Base-by-base conservation (phyloP, 2,329 filamentous ascomycete species). In the Phoma sp. region DNA sequence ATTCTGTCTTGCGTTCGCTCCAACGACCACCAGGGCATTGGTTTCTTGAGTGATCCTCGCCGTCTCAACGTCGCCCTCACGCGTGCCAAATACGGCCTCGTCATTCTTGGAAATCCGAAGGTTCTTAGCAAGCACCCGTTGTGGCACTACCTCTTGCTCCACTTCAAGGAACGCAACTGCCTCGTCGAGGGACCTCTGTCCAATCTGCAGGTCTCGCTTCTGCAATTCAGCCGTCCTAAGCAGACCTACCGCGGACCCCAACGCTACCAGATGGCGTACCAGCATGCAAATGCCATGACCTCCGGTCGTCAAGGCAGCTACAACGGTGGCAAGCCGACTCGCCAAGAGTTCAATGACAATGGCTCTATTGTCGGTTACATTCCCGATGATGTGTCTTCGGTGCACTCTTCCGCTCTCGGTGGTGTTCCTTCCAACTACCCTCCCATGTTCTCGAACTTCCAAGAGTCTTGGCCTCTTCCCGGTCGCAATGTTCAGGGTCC, bases 1-100 rank as follows among this genome's bases (percentile, higher is more conserved):
- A 93, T 99, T 35, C 82, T 99, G 29, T 98, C 95, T 58, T 99
- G 95, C 72, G 95, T 99, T 45, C 91, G 95, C 73, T 98, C 94
- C 73, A 99, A 99, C 74, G 95, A 99, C 69, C 96, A 98, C 75
- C 95, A 99, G 76, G 95, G 95, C 64, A 99, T 99, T 68, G 95
- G 95, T 78, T 99, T 99, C 85, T 82, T 99, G 81, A 98, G 93
- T 57, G 95, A 99, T 68, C 95, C 95, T 47, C 91, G 95, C 63
- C 94, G 95, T 82, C 87, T 99, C 69, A 99, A 99, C 72, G 95
- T 99, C 21, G 95, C 94, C 35, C 84, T 99, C 63, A 99, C 95
- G 45, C 91, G 95, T 80, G 95, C 95, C 60, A 98, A 97, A 78
- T 99, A 94, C 70, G 95, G 95, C 55, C 82, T 98, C 29, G 95